Evolutionary conservation across 306 rosid genomes (phyloP).

Genomic region (Prunus campanulata): DNA sequence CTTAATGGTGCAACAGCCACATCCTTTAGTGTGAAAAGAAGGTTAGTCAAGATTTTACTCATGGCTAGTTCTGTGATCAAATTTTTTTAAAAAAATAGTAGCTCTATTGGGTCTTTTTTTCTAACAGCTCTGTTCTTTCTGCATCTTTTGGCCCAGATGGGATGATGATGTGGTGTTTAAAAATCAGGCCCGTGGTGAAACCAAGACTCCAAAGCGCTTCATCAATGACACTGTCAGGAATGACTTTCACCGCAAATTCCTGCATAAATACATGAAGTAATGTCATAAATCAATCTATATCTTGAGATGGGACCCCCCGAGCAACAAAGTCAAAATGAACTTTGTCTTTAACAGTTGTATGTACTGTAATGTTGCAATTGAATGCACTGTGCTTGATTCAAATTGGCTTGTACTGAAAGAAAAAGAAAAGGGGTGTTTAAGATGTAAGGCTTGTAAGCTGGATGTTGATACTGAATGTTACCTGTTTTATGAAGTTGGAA

Average conservation of each 20-base stretch:
- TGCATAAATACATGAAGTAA: slow-evolving; percentile 90
- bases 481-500: background rate
- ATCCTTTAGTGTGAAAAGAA: slow-evolving; percentile 73
- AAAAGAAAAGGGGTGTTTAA: background rate
- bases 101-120: background rate
- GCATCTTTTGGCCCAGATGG: slow-evolving; percentile 47
- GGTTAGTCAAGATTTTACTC: slow-evolving; percentile 35
- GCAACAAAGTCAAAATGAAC: background rate
- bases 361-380: background rate
- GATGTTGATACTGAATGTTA: background rate
- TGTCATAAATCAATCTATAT: background rate
- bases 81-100: no score
- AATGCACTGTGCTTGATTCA: background rate
- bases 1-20: slow-evolving; percentile 53
- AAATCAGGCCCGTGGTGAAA: slow-evolving; percentile 92
- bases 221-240: slow-evolving; percentile 90
- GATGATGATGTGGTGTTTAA: slow-evolving; percentile 93
- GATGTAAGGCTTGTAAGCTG: background rate
- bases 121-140: background rate
- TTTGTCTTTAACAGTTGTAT: background rate
- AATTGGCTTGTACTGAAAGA: background rate
- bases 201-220: slow-evolving; percentile 83
- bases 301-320: background rate
- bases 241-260: slow-evolving; percentile 90
- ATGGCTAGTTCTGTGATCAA: background rate